A percentile compares a stretch with the other conserved stretches of the same genome.
Evolutionary conservation across 1,139 yeast species (phyloP).

Genomic region (Hansenula lynferdii): DNA sequence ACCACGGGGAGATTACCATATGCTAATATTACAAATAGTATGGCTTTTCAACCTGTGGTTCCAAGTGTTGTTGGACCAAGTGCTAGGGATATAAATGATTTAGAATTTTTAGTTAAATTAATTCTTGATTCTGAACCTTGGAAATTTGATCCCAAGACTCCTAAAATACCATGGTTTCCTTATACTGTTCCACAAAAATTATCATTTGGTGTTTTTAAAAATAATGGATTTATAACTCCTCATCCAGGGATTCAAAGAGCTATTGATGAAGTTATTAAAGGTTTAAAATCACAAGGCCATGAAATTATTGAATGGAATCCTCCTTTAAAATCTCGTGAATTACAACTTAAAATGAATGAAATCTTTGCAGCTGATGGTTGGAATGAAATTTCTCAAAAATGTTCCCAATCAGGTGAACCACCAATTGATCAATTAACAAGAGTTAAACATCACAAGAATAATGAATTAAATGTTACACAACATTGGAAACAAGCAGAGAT

Average conservation of each 20-base stretch:
- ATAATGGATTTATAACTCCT: conserved; percentile 44
- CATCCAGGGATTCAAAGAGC: conserved; percentile 63
- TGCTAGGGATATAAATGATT: conserved; percentile 57
- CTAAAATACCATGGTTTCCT: conserved; percentile 60
- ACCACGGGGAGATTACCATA: conserved; percentile 46
- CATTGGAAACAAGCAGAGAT: conserved; percentile 33
- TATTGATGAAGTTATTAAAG: conserved; percentile 39
- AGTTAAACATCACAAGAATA: conserved; percentile 24
- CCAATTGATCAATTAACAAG: conserved; percentile 33
- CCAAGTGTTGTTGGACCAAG: conserved; percentile 56
- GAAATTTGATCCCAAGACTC: conserved; percentile 50
- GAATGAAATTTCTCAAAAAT: conserved; percentile 22
- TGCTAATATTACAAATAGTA: conserved; percentile 42
- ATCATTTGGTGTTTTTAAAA: conserved; percentile 35
- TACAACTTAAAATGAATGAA: conserved; percentile 24
- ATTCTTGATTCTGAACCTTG: conserved; percentile 60
- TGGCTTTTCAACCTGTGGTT: conserved; percentile 41
- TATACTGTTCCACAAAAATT: conserved; percentile 42
- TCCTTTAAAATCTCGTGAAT: conserved; percentile 30
- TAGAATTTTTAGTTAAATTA: conserved; percentile 53
- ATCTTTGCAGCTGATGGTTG: conserved; percentile 32
- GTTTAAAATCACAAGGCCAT: conserved; percentile 49
- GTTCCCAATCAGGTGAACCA: conserved; percentile 31
- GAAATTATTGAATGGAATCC: conserved; percentile 56
- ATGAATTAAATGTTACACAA: conserved; percentile 30